Base-by-base conservation (phyloP, 306 rosid species). In the Oemleria cerasiformis region DNA sequence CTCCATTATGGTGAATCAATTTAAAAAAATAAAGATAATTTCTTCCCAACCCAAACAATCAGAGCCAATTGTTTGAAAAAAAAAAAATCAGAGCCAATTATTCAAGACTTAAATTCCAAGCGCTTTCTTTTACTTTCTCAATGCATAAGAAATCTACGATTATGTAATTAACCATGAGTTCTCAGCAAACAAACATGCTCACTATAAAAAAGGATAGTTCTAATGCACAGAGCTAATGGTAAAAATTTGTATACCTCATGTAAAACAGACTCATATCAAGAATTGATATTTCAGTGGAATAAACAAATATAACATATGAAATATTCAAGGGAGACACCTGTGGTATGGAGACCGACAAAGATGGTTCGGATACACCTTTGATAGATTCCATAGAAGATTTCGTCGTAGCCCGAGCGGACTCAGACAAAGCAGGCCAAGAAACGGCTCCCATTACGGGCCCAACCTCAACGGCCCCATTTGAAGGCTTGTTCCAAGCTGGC, bases 401-500 rank as follows among this genome's bases (percentile, higher is more conserved):
- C 23, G 75, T 36, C 0, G 83, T 50, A 73, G 81, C 84, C 79
- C 80, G 79, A 7, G 90, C 80, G 1, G 96, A 80, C 78, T 84
- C 90, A 9, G 92, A 83, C 60, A 89, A 55, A 38, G 92, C 84
- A 0, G 95, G 97, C 96, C 94, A 93, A 15, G 94, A 86, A 9
- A 64, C 86, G 9, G 84, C 85, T 41, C 88, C 96, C 84, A 91
- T 87, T 63, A 88, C 96, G 9, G 87, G 85, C 49, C 77, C 88
- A 78, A 71, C 78, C 75, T 86, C 94, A 6, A 71, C 73, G 1
- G 77, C 82, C 17, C 86, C 96, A 72, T 87, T 84, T 25, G 88
- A 75, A 0, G 92, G 86, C 84, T 77, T 90, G 54, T 81, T 92
- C 97, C 97, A 92, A 21, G 70, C 98, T 4, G 81, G 90, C 84